Base-by-base conservation (phyloP, 768 basidiomycete species). In the Hemileccinum impolitum region DNA sequence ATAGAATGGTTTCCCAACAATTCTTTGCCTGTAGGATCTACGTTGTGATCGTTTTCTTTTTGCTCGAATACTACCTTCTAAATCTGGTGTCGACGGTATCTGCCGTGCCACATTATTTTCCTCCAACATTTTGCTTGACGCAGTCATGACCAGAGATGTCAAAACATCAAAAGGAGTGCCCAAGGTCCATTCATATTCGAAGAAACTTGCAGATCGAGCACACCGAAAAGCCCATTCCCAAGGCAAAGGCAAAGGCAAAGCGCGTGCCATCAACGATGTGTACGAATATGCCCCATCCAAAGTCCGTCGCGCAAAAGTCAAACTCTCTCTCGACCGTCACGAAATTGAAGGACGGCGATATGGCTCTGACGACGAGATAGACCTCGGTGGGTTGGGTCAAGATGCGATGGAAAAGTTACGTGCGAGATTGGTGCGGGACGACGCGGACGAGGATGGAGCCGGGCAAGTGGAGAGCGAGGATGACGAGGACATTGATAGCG, bases 401-500 rank as follows among this genome's bases (percentile, higher is more conserved):
- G 57, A 65, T 11, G 67, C 56, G 32, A 66, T 60, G 53, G 64
- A 72, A 45, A 69, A 68, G 45, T 45, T 73, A 36, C 55, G 58
- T n/a, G 57, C 81, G 15, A 71, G 78, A 54, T 60, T 87, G 40
- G 70, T 81, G 43, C 79, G 75, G 6, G 78, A 80, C 52, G 65
- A 74, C 31, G 75, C 67, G 12, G 82, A 81, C 28, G 72, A 74
- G 39, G 75, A 80, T 13, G 59, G 26, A 4, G 41, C 25, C 9
- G 25, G 31, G 49, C 66, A 60, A 53, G 75, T 90, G 55, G 82
- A 75, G 30, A 81, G 78, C 52, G 81, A 70, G 1, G 87, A 94
- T 54, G 91, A 94, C 60, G 90, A 93, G 60, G 90, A 93, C 52
- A 79, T 93, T 39, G 87, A 90, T 51, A 87, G 84, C 53, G 92